Evolutionary conservation across 176 grass and related monocot species (phyloP), one percentile per base, ranked within the genome.

Genomic region (Oryza glaberrima): DNA sequence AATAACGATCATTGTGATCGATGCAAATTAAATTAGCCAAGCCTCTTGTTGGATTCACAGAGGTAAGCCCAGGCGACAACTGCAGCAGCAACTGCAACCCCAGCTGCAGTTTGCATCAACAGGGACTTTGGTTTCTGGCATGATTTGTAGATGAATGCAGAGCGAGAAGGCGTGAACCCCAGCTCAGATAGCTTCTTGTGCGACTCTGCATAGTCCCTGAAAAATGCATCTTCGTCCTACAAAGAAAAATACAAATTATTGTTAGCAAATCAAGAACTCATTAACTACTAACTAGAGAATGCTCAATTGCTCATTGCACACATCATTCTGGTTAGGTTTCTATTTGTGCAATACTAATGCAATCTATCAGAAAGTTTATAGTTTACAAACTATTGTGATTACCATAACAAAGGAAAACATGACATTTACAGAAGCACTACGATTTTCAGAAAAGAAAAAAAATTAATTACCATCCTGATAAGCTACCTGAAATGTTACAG

Each of bases 151-250:
- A 73, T 54, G 0, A 75, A 64, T 63, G 35, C 1, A 64, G 76
- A 79, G 2, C 73, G 79, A 77, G 83, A 77, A 19, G 92, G 89
- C 5, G 78, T 89, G 79, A 94, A 94, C 4, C 89, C 89, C 7
- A 94, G 83, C 82, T 91, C 89, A 0, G 89, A 94, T 16, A 94
- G 89, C 61, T 91, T 89, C 81, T 91, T 91, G 84, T 94, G 89
- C 6, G 87, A 87, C 72, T 91, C 77, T 0, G 89, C 89, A 0
- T 94, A 94, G 12, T 94, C 89, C 68, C 60, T 87, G 45, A 94
- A 94, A 65, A 91, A 94, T 0, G 84, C 84, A 4, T 93, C 89
- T 77, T 94, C 89, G 8, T 94, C 89, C 92, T 91, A 74, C 0
- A 49, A 9, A 41, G 34, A 36, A 13, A 77, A 7, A 4, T 28